Evolutionary conservation across 441 rosid species (phyloP), one percentile per base, ranked within the genome.

Genomic region (Francoa sonchifolia): DNA sequence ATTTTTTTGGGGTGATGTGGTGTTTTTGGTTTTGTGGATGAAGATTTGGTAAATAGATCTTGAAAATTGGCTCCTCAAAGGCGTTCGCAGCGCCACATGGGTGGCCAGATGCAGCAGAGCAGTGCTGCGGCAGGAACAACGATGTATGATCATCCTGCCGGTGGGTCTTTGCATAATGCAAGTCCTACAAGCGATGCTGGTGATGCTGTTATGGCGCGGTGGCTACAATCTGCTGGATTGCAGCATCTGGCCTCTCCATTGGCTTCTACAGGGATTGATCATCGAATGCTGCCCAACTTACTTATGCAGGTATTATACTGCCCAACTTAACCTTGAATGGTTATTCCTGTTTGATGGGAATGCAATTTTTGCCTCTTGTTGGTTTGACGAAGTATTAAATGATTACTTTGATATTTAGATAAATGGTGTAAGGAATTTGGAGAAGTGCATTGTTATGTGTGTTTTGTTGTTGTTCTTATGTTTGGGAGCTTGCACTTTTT

Each of bases 171-270:
- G 48, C 44, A 47, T 39, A 79, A 73, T 79, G 80, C 82, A 5
- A 79, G 79, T 21, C 61, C 84, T 12, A 31, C 74, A 0, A 68
- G 71, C 31, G 98, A 86, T 50, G 78, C 93, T 0, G 80, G 96
- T 2, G 99, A 90, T 58, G 95, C 99, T 0, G 99, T 90, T 51
- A 86, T 83, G 96, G 95, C 96, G 3, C 83, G 99, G 55, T 86
- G 95, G 96, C 89, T 90, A 48, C 96, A 90, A 68, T 90, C 96
- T 9, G 94, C 94, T 42, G 99, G 99, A 33, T 65, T 90, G 78
- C 99, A 86, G 82, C 99, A 90, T 80, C 76, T 90, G 76, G 99
- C 94, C 51, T 92, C 99, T 33, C 99, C 99, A n/a, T 31, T 81
- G 77, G 82, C 95, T 52, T 76, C 94, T 5, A 62, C 85, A 0